Percentiles rank a stretch among this genome's conserved stretches.
Evolutionary conservation across 495 filamentous ascomycete genomes (phyloP).

Genomic region (Corynascus novoguineensis): DNA sequence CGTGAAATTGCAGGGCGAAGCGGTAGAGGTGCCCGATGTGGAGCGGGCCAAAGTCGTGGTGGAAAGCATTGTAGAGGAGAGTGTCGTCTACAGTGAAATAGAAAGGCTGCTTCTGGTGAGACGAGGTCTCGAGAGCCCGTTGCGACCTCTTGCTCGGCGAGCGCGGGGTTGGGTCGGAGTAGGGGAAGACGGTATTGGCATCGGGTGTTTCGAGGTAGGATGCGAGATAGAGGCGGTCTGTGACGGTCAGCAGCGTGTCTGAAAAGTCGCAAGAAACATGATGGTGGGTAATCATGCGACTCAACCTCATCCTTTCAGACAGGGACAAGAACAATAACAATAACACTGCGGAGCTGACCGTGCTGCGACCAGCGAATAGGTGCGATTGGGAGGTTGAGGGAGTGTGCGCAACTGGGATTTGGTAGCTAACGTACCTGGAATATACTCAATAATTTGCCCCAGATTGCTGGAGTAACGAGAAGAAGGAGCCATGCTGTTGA

Average conservation of each 20-base stretch:
- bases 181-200: slow-evolving; percentile 80
- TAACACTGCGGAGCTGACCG: neutral
- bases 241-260: slow-evolving; percentile 32
- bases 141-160: slow-evolving; percentile 72
- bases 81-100: slow-evolving; percentile 95
- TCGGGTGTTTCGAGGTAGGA: slow-evolving; percentile 81
- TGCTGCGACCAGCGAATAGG: neutral
- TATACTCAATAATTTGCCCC: slow-evolving; percentile 55
- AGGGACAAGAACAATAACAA: slow-evolving; percentile 7
- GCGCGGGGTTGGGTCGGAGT: slow-evolving; percentile 51
- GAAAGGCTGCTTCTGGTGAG: slow-evolving; percentile 55
- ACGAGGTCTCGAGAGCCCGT: slow-evolving; percentile 52
- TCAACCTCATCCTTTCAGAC: neutral
- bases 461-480: slow-evolving; percentile 36
- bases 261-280: slow-evolving; percentile 12
- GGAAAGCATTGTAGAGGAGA: slow-evolving; percentile 95
- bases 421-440: slow-evolving; percentile 50
- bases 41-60: slow-evolving; percentile 94
- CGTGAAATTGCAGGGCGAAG: slow-evolving; percentile 91
- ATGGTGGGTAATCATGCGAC: slow-evolving; percentile 9
- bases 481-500: slow-evolving; percentile 40
- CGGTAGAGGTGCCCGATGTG: slow-evolving; percentile 97
- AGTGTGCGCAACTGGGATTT: neutral
- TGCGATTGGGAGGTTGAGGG: neutral
- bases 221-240: slow-evolving; percentile 92